These are phyloP conservation scores for Xylaria intraflava DNA, from an alignment of 495 filamentous ascomycete genomes.

Conservation along the genomic window DNA sequence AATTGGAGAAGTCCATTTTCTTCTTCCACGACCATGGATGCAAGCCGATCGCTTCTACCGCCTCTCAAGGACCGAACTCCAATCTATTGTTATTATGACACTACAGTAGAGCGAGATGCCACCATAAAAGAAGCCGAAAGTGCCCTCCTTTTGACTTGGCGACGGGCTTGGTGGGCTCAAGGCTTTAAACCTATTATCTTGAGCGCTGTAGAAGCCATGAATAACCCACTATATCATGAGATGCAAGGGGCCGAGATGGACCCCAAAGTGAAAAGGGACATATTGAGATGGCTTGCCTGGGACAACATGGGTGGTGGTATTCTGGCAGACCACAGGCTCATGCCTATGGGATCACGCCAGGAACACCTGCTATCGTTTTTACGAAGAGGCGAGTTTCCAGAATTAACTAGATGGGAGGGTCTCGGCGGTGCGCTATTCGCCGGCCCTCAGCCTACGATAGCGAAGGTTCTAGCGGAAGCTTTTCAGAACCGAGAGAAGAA, in stretches of 20 bases:
- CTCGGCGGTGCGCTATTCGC: slow-evolving; percentile 67
- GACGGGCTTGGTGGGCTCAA: slow-evolving; percentile 87
- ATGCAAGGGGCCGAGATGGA: slow-evolving; percentile 50
- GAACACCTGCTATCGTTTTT: slow-evolving; percentile 65
- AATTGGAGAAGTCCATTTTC: slow-evolving; percentile 85
- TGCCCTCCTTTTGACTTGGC: slow-evolving; percentile 77
- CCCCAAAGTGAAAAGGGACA: slow-evolving; percentile 57
- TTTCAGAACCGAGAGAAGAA: slow-evolving; percentile 49
- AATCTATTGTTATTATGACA: slow-evolving; percentile 92
- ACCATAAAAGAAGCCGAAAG: slow-evolving; percentile 62
- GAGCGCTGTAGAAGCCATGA: slow-evolving; percentile 73
- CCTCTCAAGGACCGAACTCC: slow-evolving; percentile 62
- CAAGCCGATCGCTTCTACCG: slow-evolving; percentile 80
- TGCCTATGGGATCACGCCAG: slow-evolving; percentile 79
- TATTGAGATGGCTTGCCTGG: slow-evolving; percentile 89
- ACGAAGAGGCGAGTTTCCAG: slow-evolving; percentile 64
- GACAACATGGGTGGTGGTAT: slow-evolving; percentile 85
- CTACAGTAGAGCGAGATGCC: slow-evolving; percentile 53
- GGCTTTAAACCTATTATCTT: slow-evolving; percentile 85
- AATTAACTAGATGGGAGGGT: slow-evolving; percentile 67
- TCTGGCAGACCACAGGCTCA: slow-evolving; percentile 67
- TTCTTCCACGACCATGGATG: slow-evolving; percentile 74
- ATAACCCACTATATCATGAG: slow-evolving; percentile 69
- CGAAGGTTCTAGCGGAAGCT: slow-evolving; percentile 59
- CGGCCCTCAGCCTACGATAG: slow-evolving; percentile 60